Conservation (phyloP, 2,329 filamentous ascomycete species). For the Ilyonectria destructans region DNA sequence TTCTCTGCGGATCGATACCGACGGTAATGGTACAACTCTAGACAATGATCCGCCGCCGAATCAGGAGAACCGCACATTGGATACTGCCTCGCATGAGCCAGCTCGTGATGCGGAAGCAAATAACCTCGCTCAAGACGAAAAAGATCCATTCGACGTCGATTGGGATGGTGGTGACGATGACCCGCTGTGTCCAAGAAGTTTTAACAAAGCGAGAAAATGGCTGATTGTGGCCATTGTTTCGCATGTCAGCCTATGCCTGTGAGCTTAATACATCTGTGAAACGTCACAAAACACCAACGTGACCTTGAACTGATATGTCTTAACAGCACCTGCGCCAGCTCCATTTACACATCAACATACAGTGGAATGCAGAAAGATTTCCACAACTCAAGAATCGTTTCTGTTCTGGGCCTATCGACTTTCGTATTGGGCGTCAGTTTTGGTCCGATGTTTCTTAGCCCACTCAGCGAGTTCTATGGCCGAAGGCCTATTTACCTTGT, state of each 20-base stretch:
- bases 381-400: conserved; percentile 78
- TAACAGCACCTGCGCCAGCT: conserved; percentile 83
- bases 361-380: conserved; percentile 85
- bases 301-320: no score
- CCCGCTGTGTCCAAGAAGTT: neutral
- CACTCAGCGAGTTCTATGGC: conserved; percentile 85
- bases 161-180: neutral
- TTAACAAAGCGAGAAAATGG: neutral
- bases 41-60: no score
- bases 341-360: conserved; percentile 92
- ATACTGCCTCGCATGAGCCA: no score
- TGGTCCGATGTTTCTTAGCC: conserved; percentile 75
- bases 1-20: no score
- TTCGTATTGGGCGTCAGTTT: conserved; percentile 83
- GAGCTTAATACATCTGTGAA: no score
- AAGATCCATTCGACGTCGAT: neutral
- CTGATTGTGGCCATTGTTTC: neutral
- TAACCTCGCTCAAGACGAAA: neutral
- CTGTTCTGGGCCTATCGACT: conserved; percentile 84
- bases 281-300: no score
- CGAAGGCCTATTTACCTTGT: conserved; percentile 85
- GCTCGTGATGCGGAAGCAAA: no score
- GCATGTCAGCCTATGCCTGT: neutral
- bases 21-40: no score
- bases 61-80: no score